These are phyloP conservation scores for Brachypodium distachyon DNA, from an alignment of 202 grass and related monocot genomes.

Conservation along the genomic window DNA sequence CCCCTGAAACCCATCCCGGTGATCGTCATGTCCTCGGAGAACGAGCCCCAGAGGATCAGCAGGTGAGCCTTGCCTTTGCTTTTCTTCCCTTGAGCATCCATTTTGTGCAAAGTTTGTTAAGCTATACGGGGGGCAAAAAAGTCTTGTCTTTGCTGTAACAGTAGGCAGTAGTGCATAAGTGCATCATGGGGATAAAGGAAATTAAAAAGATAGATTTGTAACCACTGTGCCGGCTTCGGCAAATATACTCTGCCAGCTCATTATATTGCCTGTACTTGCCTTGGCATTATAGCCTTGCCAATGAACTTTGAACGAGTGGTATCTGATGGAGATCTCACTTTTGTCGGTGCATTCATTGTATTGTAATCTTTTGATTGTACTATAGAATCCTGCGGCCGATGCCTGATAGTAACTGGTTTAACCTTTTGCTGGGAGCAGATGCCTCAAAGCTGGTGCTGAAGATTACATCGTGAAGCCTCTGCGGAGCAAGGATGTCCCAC, in stretches of 20 bases:
- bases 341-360: background rate
- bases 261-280: background rate
- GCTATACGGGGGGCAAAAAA: background rate
- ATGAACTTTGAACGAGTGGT: background rate
- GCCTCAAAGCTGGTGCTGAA: conserved; percentile 66
- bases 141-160: background rate
- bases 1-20: conserved; percentile 70
- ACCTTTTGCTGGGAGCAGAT: background rate
- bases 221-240: background rate
- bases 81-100: background rate
- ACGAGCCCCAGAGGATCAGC: conserved; percentile 97
- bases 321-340: conserved; percentile 13
- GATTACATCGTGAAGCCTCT: conserved; percentile 95
- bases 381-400: background rate
- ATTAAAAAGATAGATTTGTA: background rate
- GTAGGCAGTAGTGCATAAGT: background rate
- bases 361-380: background rate
- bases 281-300: background rate
- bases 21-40: conserved; percentile 94
- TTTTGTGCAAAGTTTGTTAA: conserved; percentile 8
- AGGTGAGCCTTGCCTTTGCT: conserved; percentile 32
- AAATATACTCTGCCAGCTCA: background rate
- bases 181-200: background rate
- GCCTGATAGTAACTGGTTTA: background rate
- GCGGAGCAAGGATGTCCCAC: conserved; percentile 69